Base-by-base conservation (phyloP, 805 yeast genomes). In the Blastobotrys chiropterorum region DNA sequence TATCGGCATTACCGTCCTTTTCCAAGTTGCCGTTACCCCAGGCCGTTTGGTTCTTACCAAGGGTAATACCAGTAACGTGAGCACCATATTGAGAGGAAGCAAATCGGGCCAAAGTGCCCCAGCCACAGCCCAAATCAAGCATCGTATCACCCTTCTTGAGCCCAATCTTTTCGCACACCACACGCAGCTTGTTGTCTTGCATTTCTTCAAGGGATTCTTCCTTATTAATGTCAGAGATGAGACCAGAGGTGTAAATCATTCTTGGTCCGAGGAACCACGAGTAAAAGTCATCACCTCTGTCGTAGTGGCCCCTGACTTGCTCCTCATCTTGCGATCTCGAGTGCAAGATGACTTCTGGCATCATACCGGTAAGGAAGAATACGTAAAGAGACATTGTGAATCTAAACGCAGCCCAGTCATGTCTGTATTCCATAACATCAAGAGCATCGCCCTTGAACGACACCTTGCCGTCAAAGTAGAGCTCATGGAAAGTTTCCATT, bases 241-340 rank as follows among this genome's bases (percentile, higher is more conserved):
- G 73, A 66, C 97, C 96, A 19, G 92, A 82, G 38, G 97, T 90
- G 74, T 89, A 90, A 67, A 90, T 78, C 96, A 89, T 89, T 71
- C 96, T 82, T 56, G 95, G 94, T 55, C 96, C 97, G 61, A 89
- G 75, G 75, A 89, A 89, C 95, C 95, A 89, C 51, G 90, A 73
- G 79, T 90, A 90, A 71, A 89, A 89, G 71, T 90, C 96, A 67
- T 89, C 96, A 70, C 97, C 96, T 62, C 97, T 86, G 75, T 90
- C 97, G 69, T 89, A 89, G 73, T 89, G 96, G 64, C 86, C 96
- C 71, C 96, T 82, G 52, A 89, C 97, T 72, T 89, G 97, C 72
- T 89, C 97, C 74, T 89, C 97, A 68, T 90, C 97, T 74, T 89
- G 97, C 17, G 95, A 85, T 67, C 88, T 82, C 58, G 95, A 83